phyloP scores from a whole-genome alignment of 441 rosid species.

The Euphorbia celastroides region DNA sequence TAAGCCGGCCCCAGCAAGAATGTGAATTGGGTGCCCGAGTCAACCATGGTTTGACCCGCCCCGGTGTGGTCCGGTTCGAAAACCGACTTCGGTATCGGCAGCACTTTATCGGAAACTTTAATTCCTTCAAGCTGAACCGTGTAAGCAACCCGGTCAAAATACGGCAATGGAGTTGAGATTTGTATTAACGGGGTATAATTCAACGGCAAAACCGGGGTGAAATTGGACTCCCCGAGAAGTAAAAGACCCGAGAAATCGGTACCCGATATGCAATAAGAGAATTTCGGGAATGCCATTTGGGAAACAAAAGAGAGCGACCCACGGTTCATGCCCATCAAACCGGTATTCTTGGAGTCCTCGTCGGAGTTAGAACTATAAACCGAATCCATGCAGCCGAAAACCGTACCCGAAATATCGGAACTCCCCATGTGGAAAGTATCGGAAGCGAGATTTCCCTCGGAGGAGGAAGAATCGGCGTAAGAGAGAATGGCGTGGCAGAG shows the following conservation, averaged over 20 bases:
- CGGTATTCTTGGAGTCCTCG: slow-evolving; percentile 61
- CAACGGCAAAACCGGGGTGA: slow-evolving; percentile 46
- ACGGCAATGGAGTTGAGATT: slow-evolving; percentile 59
- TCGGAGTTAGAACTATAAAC: slow-evolving; percentile 55
- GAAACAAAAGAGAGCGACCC: slow-evolving; percentile 76
- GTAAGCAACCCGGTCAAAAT: slow-evolving; percentile 81
- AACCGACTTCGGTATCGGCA: slow-evolving; percentile 53
- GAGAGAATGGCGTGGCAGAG: slow-evolving; percentile 76
- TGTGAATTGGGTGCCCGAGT: slow-evolving; percentile 86
- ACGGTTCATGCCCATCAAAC: slow-evolving; percentile 84
- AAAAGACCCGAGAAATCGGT: slow-evolving; percentile 60
- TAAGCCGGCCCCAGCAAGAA: slow-evolving; percentile 84
- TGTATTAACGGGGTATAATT: slow-evolving; percentile 73
- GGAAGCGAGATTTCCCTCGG: slow-evolving; percentile 75
- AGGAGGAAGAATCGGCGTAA: slow-evolving; percentile 79
- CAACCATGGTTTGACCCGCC: slow-evolving; percentile 94
- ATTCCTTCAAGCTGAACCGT: slow-evolving; percentile 86
- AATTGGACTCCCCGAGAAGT: slow-evolving; percentile 66
- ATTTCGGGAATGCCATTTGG: slow-evolving; percentile 69
- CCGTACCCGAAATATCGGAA: slow-evolving; percentile 33
- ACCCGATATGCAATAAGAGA: slow-evolving; percentile 82
- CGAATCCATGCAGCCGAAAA: slow-evolving; percentile 82
- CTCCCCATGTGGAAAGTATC: slow-evolving; percentile 55
- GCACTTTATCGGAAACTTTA: slow-evolving; percentile 48
- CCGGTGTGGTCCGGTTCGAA: slow-evolving; percentile 85